Conservation (phyloP, 2,329 filamentous ascomycete species). For the Penicillium sumatraense region DNA sequence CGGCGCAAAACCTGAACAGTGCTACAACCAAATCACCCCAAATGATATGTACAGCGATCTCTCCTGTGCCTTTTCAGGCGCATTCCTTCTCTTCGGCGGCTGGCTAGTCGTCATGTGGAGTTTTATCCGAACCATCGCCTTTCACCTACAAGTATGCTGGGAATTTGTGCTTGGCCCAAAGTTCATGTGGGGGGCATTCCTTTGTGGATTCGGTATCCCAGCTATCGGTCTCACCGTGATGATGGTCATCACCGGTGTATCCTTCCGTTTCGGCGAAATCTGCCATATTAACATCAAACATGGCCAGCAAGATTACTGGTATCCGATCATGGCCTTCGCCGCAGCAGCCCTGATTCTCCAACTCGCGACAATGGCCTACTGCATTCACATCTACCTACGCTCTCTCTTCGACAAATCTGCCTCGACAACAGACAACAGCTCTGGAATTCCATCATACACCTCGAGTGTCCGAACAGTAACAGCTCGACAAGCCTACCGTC, state of each 20-base stretch:
- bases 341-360: slow-evolving; percentile 78
- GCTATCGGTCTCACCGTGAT: slow-evolving; percentile 74
- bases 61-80: slow-evolving; percentile 85
- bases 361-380: slow-evolving; percentile 84
- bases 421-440: slow-evolving; percentile 63
- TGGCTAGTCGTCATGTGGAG: slow-evolving; percentile 84
- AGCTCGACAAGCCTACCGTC: slow-evolving; percentile 83
- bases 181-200: slow-evolving; percentile 86
- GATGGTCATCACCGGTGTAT: slow-evolving; percentile 85
- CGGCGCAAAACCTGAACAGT: slow-evolving; percentile 76
- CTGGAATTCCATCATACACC: slow-evolving; percentile 74
- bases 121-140: slow-evolving; percentile 84
- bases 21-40: slow-evolving; percentile 87
- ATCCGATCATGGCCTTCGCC: slow-evolving; percentile 79
- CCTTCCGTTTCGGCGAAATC: slow-evolving; percentile 86
- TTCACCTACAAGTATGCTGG: slow-evolving; percentile 98
- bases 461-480: slow-evolving; percentile 79
- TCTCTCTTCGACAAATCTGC: slow-evolving; percentile 75
- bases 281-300: slow-evolving; percentile 94
- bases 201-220: slow-evolving; percentile 82
- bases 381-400: slow-evolving; percentile 90
- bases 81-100: slow-evolving; percentile 83
- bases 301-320: slow-evolving; percentile 86
- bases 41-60: slow-evolving; percentile 84
- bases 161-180: slow-evolving; percentile 83